Percentiles rank a stretch among this genome's conserved stretches.
Evolutionary conservation across 2,329 filamentous ascomycete species (phyloP).

Genomic region (Zalaria sp.): DNA sequence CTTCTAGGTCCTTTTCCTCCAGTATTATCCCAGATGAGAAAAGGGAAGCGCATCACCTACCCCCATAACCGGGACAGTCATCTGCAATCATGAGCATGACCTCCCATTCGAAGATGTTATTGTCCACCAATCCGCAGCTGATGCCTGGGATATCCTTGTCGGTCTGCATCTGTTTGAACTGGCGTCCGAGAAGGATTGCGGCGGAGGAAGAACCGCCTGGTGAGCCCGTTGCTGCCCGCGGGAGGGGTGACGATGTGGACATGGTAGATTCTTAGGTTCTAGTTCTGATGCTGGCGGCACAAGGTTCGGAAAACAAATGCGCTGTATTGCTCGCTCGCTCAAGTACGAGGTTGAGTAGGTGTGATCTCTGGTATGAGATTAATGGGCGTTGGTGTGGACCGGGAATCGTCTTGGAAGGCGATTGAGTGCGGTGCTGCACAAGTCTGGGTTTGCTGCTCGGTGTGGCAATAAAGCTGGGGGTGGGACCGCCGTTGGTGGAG

Average conservation of each 20-base stretch:
- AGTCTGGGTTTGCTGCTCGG: too few relatives aligned
- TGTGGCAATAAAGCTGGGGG: too few relatives aligned
- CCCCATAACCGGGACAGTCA: slow-evolving; percentile 66
- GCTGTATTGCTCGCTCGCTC: too few relatives aligned
- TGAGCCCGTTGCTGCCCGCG: slow-evolving; percentile 1
- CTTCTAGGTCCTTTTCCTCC: neutral
- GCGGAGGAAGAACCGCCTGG: slow-evolving; percentile 36
- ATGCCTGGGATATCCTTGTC: slow-evolving; percentile 89
- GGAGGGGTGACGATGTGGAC: neutral
- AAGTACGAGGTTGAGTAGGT: too few relatives aligned
- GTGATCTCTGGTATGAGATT: too few relatives aligned
- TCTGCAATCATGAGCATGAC: slow-evolving; percentile 98
- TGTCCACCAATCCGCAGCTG: slow-evolving; percentile 75
- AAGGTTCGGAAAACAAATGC: too few relatives aligned
- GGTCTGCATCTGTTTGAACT: slow-evolving; percentile 88
- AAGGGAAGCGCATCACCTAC: slow-evolving; percentile 35
- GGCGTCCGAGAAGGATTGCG: slow-evolving; percentile 61
- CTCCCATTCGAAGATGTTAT: slow-evolving; percentile 93
- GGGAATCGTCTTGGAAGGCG: too few relatives aligned
- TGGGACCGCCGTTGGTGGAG: too few relatives aligned
- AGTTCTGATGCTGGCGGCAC: too few relatives aligned
- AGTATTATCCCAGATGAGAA: neutral
- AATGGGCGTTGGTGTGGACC: too few relatives aligned
- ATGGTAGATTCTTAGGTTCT: neutral
- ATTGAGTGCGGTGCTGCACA: too few relatives aligned